Conservation (phyloP, 2,329 filamentous ascomycete species). For the Neodidymelliopsis sp. region DNA sequence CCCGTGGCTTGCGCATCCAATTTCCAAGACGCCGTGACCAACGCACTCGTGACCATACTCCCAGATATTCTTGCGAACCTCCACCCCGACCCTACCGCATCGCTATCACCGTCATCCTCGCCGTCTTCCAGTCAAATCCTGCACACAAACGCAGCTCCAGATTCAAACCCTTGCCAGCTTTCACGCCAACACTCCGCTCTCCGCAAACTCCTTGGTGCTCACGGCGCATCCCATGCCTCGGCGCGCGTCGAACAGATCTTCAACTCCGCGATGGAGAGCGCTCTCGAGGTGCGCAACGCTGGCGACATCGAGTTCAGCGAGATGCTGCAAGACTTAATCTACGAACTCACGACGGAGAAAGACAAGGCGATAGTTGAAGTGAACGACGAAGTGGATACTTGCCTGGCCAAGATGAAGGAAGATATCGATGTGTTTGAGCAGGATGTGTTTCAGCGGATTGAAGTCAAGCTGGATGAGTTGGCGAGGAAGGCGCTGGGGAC, state of each 20-base stretch:
- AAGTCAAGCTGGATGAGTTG: no score
- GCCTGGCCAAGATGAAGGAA: neutral
- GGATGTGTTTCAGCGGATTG: no score
- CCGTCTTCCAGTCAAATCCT: neutral
- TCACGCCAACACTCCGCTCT: neutral
- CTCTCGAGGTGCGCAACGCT: neutral
- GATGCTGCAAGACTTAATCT: neutral
- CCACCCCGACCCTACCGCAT: no score
- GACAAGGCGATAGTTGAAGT: neutral
- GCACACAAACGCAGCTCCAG: neutral
- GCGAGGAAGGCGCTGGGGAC: no score
- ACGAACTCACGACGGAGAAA: neutral
- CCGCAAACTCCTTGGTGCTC: neutral
- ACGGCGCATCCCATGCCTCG: neutral
- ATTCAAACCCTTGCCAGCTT: neutral
- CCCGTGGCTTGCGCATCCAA: neutral
- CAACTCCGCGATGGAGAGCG: neutral
- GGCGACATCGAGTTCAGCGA: neutral
- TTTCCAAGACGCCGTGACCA: neutral
- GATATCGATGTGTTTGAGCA: neutral
- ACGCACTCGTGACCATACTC: neutral
- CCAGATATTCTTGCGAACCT: neutral
- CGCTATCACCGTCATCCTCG: neutral
- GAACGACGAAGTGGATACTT: neutral
- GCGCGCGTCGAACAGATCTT: neutral